phyloP scores from a whole-genome alignment of 148 eudicot genomes.

The Rhododendron kiyosumense region DNA sequence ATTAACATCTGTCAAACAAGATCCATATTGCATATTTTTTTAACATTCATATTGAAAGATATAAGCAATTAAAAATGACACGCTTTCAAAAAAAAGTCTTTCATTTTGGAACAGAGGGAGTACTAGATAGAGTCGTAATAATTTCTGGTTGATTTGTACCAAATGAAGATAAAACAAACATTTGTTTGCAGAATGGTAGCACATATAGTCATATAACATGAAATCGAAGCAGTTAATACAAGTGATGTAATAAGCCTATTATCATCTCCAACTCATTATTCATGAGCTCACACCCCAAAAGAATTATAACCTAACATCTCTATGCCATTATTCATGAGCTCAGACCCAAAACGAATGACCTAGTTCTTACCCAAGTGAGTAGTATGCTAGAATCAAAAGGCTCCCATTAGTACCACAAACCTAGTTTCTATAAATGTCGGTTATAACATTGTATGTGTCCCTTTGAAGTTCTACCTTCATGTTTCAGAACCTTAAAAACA shows the following conservation, averaged over 20 bases:
- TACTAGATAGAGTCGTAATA: not conserved
- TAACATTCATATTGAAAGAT: no score
- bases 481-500: not conserved
- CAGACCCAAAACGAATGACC: not conserved
- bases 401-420: not conserved
- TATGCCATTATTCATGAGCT: not conserved
- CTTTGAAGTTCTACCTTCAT: not conserved
- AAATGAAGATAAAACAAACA: not conserved
- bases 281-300: not conserved
- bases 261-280: not conserved
- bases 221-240: not conserved
- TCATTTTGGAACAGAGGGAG: no score
- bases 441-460: not conserved
- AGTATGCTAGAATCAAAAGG: not conserved
- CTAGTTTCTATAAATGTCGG: not conserved
- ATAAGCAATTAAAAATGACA: no score
- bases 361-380: not conserved
- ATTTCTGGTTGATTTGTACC: not conserved
- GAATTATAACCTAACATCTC: not conserved
- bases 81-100: no score
- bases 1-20: no score
- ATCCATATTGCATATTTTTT: no score
- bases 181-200: not conserved
- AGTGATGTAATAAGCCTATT: not conserved
- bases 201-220: not conserved